phyloP scores from a whole-genome alignment of 495 filamentous ascomycete species.

The Hypoxylon fuscum region DNA sequence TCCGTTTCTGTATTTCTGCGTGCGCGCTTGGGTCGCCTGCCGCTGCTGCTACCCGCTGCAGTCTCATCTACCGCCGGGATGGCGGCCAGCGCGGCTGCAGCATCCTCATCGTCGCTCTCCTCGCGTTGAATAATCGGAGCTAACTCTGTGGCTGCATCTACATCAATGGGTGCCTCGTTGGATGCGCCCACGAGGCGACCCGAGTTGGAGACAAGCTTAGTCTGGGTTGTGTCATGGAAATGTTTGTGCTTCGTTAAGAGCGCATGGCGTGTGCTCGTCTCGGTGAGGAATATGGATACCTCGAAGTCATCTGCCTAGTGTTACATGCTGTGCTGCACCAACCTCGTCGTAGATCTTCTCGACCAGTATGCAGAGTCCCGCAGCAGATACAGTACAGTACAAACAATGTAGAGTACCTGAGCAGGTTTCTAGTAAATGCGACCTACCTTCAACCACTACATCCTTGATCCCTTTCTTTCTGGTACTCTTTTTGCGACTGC shows the following conservation, averaged over 20 bases:
- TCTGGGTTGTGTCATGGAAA: conserved; percentile 65
- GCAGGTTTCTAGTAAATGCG: conserved; percentile 9
- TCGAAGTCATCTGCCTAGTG: conserved; percentile 84
- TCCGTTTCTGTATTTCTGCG: conserved; percentile 44
- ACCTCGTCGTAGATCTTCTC: conserved; percentile 17
- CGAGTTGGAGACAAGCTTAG: conserved; percentile 64
- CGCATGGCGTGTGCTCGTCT: conserved; percentile 86
- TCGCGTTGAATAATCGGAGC: conserved; percentile 33
- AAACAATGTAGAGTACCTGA: not conserved
- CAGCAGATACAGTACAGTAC: conserved; percentile 35
- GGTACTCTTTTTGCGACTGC: conserved; percentile 64
- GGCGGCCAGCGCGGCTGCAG: conserved; percentile 54
- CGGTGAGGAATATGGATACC: conserved; percentile 90
- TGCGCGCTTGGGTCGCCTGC: conserved; percentile 41
- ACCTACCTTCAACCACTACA: conserved; percentile 80
- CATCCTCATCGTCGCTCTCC: conserved; percentile 53
- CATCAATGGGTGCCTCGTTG: conserved; percentile 59
- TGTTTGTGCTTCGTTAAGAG: conserved; percentile 84
- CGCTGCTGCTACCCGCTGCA: conserved; percentile 33
- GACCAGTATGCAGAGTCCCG: conserved; percentile 11
- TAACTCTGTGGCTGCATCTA: conserved; percentile 50
- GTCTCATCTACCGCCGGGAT: conserved; percentile 53
- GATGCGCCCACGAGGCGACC: conserved; percentile 65
- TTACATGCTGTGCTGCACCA: conserved; percentile 38
- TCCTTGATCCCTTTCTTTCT: conserved; percentile 85